Percentiles rank a stretch among this genome's conserved stretches.
Conservation (phyloP, 2,329 filamentous ascomycete species). For the Ascochyta pisi region DNA sequence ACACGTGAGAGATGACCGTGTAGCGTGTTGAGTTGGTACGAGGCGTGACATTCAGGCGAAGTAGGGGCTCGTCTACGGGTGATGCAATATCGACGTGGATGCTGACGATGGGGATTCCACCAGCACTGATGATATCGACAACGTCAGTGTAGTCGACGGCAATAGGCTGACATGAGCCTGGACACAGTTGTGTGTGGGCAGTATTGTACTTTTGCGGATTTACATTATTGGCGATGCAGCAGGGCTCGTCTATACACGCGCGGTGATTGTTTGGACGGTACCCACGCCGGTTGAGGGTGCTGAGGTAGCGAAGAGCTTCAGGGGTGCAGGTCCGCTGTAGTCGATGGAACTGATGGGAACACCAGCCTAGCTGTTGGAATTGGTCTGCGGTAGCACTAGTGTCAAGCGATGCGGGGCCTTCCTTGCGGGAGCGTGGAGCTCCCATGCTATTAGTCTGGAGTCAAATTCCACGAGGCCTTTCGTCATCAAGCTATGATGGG, state of each 20-base stretch:
- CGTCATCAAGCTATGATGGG: no score
- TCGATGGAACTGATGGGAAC: constrained; percentile 3
- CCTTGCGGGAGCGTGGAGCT: no score
- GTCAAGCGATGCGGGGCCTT: no score
- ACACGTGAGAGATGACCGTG: constrained; percentile 22
- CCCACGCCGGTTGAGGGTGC: constrained; percentile 1
- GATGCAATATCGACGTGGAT: background rate
- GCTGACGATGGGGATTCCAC: constrained; percentile 10
- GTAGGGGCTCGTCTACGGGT: background rate
- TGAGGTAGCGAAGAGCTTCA: constrained; percentile 6
- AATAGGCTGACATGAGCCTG: background rate
- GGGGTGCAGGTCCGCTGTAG: background rate
- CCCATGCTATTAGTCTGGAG: background rate
- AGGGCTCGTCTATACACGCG: background rate
- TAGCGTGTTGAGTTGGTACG: constrained; percentile 8
- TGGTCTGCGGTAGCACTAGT: background rate
- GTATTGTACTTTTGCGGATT: background rate
- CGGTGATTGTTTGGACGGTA: constrained; percentile 7
- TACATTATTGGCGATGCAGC: constrained; percentile 9
- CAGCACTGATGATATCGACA: constrained; percentile 7
- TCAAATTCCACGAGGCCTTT: background rate
- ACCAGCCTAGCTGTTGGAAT: constrained; percentile 2
- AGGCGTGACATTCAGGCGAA: constrained; percentile 3
- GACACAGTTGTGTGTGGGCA: background rate
- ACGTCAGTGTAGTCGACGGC: constrained; percentile 2